phyloP scores from a whole-genome alignment of 2,329 filamentous ascomycete genomes.

The Aspergillus ustus region DNA sequence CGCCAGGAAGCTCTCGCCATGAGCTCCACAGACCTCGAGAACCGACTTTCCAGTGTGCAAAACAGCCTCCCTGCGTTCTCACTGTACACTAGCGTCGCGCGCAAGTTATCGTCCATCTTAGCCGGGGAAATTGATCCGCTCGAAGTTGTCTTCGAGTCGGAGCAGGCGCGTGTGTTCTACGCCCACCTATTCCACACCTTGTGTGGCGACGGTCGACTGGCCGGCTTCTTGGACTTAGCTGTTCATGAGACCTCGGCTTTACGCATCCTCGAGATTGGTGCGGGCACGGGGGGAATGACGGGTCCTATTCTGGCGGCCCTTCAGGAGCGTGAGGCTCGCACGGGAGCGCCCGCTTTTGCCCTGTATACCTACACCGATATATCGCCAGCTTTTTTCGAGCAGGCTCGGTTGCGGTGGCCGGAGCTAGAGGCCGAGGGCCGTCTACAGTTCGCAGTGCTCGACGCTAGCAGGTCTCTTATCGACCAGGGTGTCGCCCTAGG shows the following conservation, averaged over 20 bases:
- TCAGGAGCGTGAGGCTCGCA: conserved; percentile 11
- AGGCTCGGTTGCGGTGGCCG: conserved; percentile 8
- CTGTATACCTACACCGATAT: conserved; percentile 24
- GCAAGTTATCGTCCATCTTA: conserved; percentile 39
- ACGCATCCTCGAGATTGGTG: conserved; percentile 19
- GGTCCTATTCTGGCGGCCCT: conserved; percentile 13
- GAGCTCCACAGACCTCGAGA: conserved; percentile 33
- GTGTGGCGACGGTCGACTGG: conserved; percentile 15
- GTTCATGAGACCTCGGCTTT: conserved; percentile 18
- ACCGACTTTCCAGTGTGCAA: conserved; percentile 32
- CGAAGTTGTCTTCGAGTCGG: conserved; percentile 42
- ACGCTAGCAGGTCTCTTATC: conserved; percentile 11
- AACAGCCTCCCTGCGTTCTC: conserved; percentile 36
- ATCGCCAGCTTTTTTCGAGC: conserved; percentile 21
- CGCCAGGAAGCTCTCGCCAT: conserved; percentile 20
- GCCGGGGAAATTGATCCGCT: conserved; percentile 40
- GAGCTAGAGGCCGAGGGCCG: conserved; percentile 14
- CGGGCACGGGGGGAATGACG: conserved; percentile 19
- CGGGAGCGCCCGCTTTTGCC: conserved; percentile 7
- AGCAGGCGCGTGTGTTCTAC: conserved; percentile 43
- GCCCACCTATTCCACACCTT: conserved; percentile 17
- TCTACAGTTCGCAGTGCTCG: conserved; percentile 15
- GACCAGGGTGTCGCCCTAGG: conserved; percentile 15
- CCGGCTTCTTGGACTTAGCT: conserved; percentile 14
- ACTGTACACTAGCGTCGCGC: conserved; percentile 35